phyloP scores from a whole-genome alignment of 2,329 filamentous ascomycete genomes.

The Penicillium occitanis region DNA sequence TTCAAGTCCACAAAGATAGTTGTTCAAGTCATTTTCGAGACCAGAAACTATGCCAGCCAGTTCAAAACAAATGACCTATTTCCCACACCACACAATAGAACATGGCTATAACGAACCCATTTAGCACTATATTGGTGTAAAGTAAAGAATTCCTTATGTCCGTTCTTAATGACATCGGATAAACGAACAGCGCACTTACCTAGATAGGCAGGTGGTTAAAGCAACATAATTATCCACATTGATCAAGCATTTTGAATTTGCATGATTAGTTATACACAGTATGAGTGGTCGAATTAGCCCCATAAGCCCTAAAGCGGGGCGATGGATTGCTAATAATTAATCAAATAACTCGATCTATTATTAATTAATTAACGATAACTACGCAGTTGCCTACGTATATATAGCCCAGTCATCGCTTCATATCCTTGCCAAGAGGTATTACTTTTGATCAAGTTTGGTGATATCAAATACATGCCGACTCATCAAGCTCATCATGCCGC shows the following conservation, averaged over 20 bases:
- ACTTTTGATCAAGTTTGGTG: neutral
- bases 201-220: neutral
- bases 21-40: neutral
- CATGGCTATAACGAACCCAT: too few relatives aligned
- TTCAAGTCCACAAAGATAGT: neutral
- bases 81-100: neutral
- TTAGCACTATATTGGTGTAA: too few relatives aligned
- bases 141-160: neutral
- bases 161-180: neutral
- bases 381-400: neutral
- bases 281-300: neutral
- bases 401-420: neutral
- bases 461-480: neutral
- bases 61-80: neutral
- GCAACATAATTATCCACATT: neutral
- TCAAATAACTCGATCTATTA: neutral
- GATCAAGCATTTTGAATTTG: neutral
- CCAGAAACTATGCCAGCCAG: neutral
- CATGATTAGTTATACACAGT: neutral
- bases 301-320: neutral
- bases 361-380: neutral
- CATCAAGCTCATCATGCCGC: neutral
- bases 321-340: slow-evolving; percentile 1
- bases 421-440: neutral
- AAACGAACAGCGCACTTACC: neutral